Evolutionary conservation across 1,284 basidiomycete genomes (phyloP).

Genomic region (Tetrapyrgos nigripes): DNA sequence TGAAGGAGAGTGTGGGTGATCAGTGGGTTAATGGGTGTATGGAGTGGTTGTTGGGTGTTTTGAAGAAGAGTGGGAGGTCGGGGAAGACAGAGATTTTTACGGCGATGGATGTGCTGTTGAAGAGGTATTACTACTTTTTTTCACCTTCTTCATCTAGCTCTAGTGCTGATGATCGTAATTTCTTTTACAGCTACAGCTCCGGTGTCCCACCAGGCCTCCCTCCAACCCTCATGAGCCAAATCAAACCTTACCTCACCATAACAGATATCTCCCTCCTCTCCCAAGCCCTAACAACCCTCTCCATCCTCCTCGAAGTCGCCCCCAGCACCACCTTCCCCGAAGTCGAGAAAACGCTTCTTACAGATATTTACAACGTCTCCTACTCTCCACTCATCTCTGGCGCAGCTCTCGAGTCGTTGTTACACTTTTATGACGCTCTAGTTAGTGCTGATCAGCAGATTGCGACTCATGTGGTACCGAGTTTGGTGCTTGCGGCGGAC

Average conservation of each 20-base stretch:
- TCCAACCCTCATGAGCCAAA: conserved; percentile 68
- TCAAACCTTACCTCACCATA: conserved; percentile 76
- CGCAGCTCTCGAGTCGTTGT: conserved; percentile 79
- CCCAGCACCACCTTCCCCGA: conserved; percentile 71
- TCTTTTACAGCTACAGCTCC: conserved; percentile 60
- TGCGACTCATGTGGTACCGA: conserved; percentile 77
- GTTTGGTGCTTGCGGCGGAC: conserved; percentile 67
- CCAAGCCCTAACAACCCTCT: conserved; percentile 73
- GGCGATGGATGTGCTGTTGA: conserved; percentile 78
- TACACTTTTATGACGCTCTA: conserved; percentile 81
- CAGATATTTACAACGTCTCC: conserved; percentile 74
- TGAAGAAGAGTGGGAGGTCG: conserved; percentile 82
- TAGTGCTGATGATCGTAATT: conserved; percentile 16
- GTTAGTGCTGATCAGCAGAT: conserved; percentile 86
- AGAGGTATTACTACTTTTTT: conserved; percentile 22
- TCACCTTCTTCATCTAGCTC: background rate
- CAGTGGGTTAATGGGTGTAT: conserved; percentile 83
- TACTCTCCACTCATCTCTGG: conserved; percentile 82
- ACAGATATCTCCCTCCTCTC: conserved; percentile 82
- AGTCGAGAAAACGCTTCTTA: conserved; percentile 74
- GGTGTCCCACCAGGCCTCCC: conserved; percentile 70
- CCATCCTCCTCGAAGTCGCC: conserved; percentile 73
- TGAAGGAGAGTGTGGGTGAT: conserved; percentile 55
- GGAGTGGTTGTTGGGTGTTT: conserved; percentile 78
- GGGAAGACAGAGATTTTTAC: conserved; percentile 86